These are phyloP conservation scores for Neurospora sublineolata DNA, from an alignment of 495 filamentous ascomycete species.

Conservation along the genomic window DNA sequence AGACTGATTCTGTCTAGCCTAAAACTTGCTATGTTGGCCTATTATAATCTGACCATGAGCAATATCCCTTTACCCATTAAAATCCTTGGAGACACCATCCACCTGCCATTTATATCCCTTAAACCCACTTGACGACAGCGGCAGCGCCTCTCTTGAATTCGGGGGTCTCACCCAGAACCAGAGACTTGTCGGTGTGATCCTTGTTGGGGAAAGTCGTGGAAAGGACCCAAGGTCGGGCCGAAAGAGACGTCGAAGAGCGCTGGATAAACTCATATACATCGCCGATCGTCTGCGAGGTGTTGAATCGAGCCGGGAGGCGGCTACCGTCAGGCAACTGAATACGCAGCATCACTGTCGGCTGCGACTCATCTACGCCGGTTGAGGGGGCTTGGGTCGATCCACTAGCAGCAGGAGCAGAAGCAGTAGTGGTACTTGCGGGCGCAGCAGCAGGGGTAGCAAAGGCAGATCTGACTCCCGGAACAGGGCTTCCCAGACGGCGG, in stretches of 20 bases:
- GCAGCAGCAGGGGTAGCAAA: slow-evolving; percentile 21
- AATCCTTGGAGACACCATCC: not conserved
- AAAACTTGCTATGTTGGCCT: not conserved
- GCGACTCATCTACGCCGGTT: slow-evolving; percentile 56
- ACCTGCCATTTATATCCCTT: slow-evolving; percentile 3
- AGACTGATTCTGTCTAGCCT: not conserved
- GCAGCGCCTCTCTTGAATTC: slow-evolving; percentile 75
- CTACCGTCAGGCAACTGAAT: slow-evolving; percentile 88
- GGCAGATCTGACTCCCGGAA: slow-evolving; percentile 47
- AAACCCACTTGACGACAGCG: slow-evolving; percentile 82
- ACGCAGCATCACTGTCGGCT: slow-evolving; percentile 68
- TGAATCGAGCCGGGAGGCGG: slow-evolving; percentile 76
- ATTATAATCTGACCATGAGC: not conserved
- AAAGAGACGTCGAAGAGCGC: slow-evolving; percentile 48
- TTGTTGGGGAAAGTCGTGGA: slow-evolving; percentile 96
- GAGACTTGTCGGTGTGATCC: slow-evolving; percentile 65
- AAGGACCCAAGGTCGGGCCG: slow-evolving; percentile 58
- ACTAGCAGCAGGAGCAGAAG: slow-evolving; percentile 26
- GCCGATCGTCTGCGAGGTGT: slow-evolving; percentile 78
- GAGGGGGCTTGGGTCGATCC: slow-evolving; percentile 25
- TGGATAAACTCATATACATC: slow-evolving; percentile 83
- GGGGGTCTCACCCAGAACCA: slow-evolving; percentile 60
- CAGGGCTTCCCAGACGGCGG: slow-evolving; percentile 83
- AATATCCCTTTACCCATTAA: not conserved
- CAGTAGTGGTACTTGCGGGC: slow-evolving; percentile 25